Percentiles rank a stretch among this genome's conserved stretches.
These are phyloP conservation scores for Periconia digitata DNA, from an alignment of 2,329 filamentous ascomycete genomes.

Conservation along the genomic window DNA sequence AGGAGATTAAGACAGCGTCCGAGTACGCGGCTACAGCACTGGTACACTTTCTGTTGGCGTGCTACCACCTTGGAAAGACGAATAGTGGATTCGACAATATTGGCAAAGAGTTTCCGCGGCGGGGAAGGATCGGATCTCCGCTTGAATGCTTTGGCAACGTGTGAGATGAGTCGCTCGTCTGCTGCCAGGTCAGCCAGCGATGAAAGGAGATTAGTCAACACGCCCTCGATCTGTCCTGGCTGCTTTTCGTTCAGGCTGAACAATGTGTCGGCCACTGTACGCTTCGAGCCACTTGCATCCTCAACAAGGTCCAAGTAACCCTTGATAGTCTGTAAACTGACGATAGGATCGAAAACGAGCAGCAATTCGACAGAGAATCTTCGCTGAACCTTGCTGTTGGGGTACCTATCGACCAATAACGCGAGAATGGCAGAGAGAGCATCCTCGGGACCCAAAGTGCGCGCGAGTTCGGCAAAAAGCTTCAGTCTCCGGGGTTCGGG, in stretches of 20 bases:
- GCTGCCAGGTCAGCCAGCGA: constrained; percentile 42
- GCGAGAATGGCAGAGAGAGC: constrained; percentile 85
- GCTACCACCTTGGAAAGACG: constrained; percentile 66
- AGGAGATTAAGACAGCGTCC: constrained; percentile 80
- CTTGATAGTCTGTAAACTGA: constrained; percentile 74
- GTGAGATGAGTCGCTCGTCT: constrained; percentile 32
- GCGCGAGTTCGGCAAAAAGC: constrained; percentile 81
- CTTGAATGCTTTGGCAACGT: constrained; percentile 34
- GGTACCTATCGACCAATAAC: constrained; percentile 89
- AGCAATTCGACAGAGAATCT: constrained; percentile 77
- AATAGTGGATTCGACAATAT: constrained; percentile 46
- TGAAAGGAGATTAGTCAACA: constrained; percentile 42
- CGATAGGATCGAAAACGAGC: constrained; percentile 69
- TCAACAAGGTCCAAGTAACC: constrained; percentile 74
- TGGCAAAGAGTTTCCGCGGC: constrained; percentile 36
- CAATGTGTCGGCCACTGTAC: constrained; percentile 70
- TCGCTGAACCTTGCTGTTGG: constrained; percentile 70
- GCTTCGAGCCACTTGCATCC: constrained; percentile 76
- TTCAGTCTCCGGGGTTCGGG: constrained; percentile 80
- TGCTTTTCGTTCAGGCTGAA: constrained; percentile 62
- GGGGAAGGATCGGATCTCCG: constrained; percentile 27
- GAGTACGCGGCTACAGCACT: constrained; percentile 66
- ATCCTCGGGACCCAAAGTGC: constrained; percentile 81
- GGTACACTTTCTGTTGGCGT: constrained; percentile 34
- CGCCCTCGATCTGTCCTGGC: constrained; percentile 36